Evolutionary conservation across 257 asterid species (phyloP).

Genomic region (Misopates orontium): DNA sequence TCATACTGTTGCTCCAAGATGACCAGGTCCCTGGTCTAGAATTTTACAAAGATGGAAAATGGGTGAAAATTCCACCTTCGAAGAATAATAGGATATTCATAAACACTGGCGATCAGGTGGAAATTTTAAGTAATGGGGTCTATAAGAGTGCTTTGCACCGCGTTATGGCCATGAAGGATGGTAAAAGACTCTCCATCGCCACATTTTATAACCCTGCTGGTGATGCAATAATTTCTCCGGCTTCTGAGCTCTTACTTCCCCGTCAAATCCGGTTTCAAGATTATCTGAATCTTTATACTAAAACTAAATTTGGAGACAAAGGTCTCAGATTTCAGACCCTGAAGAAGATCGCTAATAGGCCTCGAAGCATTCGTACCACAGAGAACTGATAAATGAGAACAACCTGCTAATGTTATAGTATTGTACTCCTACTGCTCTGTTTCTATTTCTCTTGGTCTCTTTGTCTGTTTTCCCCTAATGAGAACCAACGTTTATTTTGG

Average conservation of each 20-base stretch:
- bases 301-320: slow-evolving; percentile 72
- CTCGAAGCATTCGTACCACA: slow-evolving; percentile 21
- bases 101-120: slow-evolving; percentile 81
- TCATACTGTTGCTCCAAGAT: slow-evolving; percentile 84
- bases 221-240: slow-evolving; percentile 77
- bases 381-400: slow-evolving; percentile 2
- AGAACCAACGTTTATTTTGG: too few relatives aligned
- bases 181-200: slow-evolving; percentile 79
- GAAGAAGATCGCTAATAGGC: slow-evolving; percentile 43
- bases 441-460: not conserved
- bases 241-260: slow-evolving; percentile 65
- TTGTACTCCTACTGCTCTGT: slow-evolving; percentile 1
- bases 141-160: slow-evolving; percentile 77
- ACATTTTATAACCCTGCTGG: slow-evolving; percentile 84
- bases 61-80: slow-evolving; percentile 87
- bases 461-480: not conserved
- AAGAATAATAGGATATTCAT: slow-evolving; percentile 66
- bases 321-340: slow-evolving; percentile 62
- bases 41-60: slow-evolving; percentile 73
- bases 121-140: slow-evolving; percentile 73
- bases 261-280: slow-evolving; percentile 53
- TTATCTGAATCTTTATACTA: slow-evolving; percentile 56
- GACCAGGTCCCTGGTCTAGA: slow-evolving; percentile 87
- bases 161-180: slow-evolving; percentile 71
- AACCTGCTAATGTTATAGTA: not conserved